Conservation (phyloP, 2,329 filamentous ascomycete genomes). For the Parascedosporium putredinis region DNA sequence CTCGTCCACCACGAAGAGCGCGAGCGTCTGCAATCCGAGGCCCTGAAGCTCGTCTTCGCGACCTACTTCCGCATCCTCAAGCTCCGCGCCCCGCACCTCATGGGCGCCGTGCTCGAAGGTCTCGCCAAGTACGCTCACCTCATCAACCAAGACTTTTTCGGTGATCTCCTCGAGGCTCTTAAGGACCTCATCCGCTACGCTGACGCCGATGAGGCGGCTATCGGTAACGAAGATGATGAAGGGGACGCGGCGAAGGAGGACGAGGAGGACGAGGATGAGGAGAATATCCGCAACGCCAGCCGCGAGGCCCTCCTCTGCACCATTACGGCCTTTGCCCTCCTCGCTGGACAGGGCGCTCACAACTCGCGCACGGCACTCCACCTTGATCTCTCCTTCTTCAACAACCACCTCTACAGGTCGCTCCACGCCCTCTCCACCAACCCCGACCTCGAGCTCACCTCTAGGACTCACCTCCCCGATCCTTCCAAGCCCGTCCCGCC, state of each 20-base stretch:
- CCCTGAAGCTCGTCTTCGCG: constrained; percentile 88
- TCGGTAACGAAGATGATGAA: constrained; percentile 27
- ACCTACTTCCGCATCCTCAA: constrained; percentile 94
- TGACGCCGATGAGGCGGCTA: constrained; percentile 39
- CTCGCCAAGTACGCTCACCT: constrained; percentile 88
- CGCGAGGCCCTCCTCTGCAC: constrained; percentile 88
- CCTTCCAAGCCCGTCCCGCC: constrained; percentile 39
- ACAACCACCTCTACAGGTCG: constrained; percentile 81
- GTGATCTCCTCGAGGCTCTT: constrained; percentile 84
- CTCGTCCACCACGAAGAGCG: constrained; percentile 84
- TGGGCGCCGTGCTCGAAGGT: constrained; percentile 95
- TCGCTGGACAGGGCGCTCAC: constrained; percentile 86
- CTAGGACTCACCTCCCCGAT: constrained; percentile 60
- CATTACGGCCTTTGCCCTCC: constrained; percentile 90
- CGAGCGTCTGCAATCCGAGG: constrained; percentile 90
- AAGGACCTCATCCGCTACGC: constrained; percentile 83
- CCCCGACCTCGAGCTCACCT: constrained; percentile 74
- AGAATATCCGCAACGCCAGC: constrained; percentile 57
- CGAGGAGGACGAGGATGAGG: constrained; percentile 35
- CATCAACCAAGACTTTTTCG: constrained; percentile 99
- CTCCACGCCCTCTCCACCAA: constrained; percentile 70
- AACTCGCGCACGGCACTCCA: constrained; percentile 73
- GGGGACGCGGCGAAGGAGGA: constrained; percentile 33
- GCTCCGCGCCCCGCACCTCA: constrained; percentile 66
- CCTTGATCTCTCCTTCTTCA: constrained; percentile 92